Evolutionary conservation across 176 grass and related monocot species (phyloP).

Genomic region (Oryza meridionalis): DNA sequence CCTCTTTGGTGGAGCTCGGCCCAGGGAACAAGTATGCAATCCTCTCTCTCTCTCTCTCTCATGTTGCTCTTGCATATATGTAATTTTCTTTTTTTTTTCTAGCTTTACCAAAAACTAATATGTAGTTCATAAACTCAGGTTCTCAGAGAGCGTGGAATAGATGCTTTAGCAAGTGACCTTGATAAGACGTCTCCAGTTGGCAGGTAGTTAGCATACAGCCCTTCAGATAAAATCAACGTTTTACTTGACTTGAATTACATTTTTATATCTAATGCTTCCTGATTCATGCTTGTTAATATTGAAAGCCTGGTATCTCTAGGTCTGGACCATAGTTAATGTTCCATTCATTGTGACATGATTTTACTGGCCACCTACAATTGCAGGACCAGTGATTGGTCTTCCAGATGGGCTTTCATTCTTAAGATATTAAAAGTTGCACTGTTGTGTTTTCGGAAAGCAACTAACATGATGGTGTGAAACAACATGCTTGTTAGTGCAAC

Average conservation of each 20-base stretch:
- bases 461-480: background rate
- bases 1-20: conserved; percentile 90
- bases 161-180: conserved; percentile 61
- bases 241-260: background rate
- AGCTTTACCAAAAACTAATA: conserved; percentile 20
- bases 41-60: background rate
- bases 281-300: conserved; percentile 29
- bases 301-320: background rate
- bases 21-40: conserved; percentile 74
- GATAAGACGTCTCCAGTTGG: conserved; percentile 63
- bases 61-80: background rate
- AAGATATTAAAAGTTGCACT: background rate
- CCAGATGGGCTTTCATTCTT: background rate
- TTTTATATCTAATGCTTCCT: conserved; percentile 1
- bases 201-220: conserved; percentile 52
- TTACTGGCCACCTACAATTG: background rate
- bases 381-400: background rate
- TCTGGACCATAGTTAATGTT: conserved; percentile 6
- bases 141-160: conserved; percentile 91
- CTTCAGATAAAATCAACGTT: conserved; percentile 4
- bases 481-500: background rate
- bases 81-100: conserved; percentile 7
- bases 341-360: background rate
- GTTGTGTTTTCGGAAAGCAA: background rate
- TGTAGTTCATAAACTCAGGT: conserved; percentile 56